Evolutionary conservation across 2,329 filamentous ascomycete species (phyloP), one percentile per base, ranked within the genome.

Genomic region (Orbilia javanica): DNA sequence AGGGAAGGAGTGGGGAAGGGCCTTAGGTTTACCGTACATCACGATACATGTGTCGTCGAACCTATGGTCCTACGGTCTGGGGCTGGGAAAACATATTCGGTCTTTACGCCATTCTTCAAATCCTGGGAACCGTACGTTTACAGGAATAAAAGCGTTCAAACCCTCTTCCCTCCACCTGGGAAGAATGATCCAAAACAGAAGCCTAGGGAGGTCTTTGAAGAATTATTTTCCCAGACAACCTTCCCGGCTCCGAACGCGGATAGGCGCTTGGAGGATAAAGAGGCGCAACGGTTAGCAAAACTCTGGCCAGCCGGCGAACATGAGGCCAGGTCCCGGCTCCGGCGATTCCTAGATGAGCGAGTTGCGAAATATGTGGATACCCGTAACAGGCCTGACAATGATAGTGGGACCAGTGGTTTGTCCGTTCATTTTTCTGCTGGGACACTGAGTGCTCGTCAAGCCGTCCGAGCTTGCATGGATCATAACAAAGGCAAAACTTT

Each of bases 41-140:
- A 94, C 77, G 94, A 97, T 83, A 93, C 92, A 3, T 96, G 93
- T 80, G 89, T 96, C 0, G 93, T 97, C 0, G 87, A 90, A 0
- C 94, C 94, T 0, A 44, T 65, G 64, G 27, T 57, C 25, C 20
- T 66, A 62, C 48, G 63, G 46, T 79, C 81, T 62, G 90, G 92
- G 2, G 84, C 87, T 1, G 93, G 93, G 1, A 93, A 89, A 68
- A 93, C 95, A 81, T 96, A 96, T 81, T 89, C 92, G 0, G 93
- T 97, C 0, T 97, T 96, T 81, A 90, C 87, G 1, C 94, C 93
- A 0, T 97, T 93, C 93, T 95, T 88, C 82, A 87, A 90, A 15
- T 82, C 91, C 0, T 97, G 94, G 93, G 84, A 94, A 22, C 88
- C 88, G 3, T 88, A 94, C 80, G 82, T 97, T 4, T 90, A 94